Percentiles rank a stretch among this genome's conserved stretches.
Evolutionary conservation across 805 yeast genomes (phyloP).

Genomic region (Kuraishia molischiana): DNA sequence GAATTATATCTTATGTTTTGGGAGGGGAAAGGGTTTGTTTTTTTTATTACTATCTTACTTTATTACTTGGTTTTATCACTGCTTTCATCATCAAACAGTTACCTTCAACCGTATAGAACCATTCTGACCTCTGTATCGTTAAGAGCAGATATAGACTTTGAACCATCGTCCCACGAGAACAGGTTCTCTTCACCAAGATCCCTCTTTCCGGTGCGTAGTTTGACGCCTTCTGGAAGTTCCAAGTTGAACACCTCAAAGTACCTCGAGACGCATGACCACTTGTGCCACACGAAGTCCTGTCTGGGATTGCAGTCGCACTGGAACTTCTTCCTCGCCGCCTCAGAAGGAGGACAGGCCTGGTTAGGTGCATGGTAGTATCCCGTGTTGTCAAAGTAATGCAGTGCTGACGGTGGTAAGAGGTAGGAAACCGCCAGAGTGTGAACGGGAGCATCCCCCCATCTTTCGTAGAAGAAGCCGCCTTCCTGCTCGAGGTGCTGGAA

Average conservation of each 20-base stretch:
- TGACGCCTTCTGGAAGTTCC: slow-evolving; percentile 7
- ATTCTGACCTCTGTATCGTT: not conserved
- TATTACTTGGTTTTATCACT: not conserved
- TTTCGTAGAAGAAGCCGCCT: slow-evolving; percentile 65
- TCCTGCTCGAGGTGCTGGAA: slow-evolving; percentile 47
- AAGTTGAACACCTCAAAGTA: slow-evolving; percentile 18
- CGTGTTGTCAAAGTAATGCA: slow-evolving; percentile 9
- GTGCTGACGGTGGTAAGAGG: slow-evolving; percentile 30
- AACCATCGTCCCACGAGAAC: slow-evolving; percentile 2
- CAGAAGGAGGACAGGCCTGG: slow-evolving; percentile 46
- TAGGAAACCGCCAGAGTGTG: slow-evolving; percentile 57
- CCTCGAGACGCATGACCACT: slow-evolving; percentile 41
- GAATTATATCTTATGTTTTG: not conserved
- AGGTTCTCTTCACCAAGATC: slow-evolving; percentile 1
- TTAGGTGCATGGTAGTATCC: slow-evolving; percentile 51
- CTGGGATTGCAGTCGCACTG: slow-evolving; percentile 40
- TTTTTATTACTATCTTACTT: not conserved
- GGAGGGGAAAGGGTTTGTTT: not conserved
- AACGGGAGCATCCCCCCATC: slow-evolving; percentile 78
- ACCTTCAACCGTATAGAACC: not conserved
- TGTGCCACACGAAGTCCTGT: slow-evolving; percentile 40
- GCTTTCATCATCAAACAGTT: too few relatives aligned
- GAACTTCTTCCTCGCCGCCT: slow-evolving; percentile 29
- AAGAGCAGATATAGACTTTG: not conserved
- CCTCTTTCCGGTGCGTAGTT: not conserved